These are phyloP conservation scores for Microbotryomycetes sp. DNA, from an alignment of 1,284 basidiomycete species.

Conservation along the genomic window DNA sequence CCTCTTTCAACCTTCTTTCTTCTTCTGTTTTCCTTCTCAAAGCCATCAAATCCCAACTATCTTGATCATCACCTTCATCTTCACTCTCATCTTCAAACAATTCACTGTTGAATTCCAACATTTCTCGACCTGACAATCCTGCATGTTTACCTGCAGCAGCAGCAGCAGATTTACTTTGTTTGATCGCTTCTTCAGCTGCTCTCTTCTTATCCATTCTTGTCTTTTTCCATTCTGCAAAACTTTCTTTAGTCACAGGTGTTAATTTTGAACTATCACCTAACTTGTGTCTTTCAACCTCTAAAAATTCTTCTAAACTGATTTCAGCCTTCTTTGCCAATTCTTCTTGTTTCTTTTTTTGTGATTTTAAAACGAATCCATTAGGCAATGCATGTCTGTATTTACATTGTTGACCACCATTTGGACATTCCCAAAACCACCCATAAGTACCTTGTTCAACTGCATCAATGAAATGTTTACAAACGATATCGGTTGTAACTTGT, in stretches of 20 bases:
- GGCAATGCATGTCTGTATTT: constrained; percentile 94
- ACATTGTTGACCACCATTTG: constrained; percentile 61
- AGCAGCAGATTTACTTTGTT: constrained; percentile 79
- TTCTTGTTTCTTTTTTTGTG: constrained; percentile 42
- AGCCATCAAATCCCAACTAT: constrained; percentile 23
- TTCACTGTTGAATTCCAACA: constrained; percentile 74
- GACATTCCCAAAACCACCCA: constrained; percentile 59
- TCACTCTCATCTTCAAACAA: constrained; percentile 72
- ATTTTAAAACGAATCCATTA: constrained; percentile 65
- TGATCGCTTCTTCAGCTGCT: constrained; percentile 70
- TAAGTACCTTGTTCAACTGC: constrained; percentile 90
- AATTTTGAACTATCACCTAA: constrained; percentile 71
- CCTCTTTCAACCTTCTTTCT: constrained; percentile 18
- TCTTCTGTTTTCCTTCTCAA: constrained; percentile 19
- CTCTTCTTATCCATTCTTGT: constrained; percentile 86
- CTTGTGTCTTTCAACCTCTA: constrained; percentile 97
- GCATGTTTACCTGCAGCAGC: constrained; percentile 81
- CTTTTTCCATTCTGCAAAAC: constrained; percentile 92
- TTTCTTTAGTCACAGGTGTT: constrained; percentile 91
- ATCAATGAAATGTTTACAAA: constrained; percentile 67
- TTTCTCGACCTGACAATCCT: constrained; percentile 92
- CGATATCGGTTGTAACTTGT: constrained; percentile 72
- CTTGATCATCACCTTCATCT: constrained; percentile 50
- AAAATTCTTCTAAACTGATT: constrained; percentile 93
- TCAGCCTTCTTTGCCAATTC: constrained; percentile 71